Evolutionary conservation across 306 rosid genomes (phyloP).

Genomic region (Dalbergia cultrata): DNA sequence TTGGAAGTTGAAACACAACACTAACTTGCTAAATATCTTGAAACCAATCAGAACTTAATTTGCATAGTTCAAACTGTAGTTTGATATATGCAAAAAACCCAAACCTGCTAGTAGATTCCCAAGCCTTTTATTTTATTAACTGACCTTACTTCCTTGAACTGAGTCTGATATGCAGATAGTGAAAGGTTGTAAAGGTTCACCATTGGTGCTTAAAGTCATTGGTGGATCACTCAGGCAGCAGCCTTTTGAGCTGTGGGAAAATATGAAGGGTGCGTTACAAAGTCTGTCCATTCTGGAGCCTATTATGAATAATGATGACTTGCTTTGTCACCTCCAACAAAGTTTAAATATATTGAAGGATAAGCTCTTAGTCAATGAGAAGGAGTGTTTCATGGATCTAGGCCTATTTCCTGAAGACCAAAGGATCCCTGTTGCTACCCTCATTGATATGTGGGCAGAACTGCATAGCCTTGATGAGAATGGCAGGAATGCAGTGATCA

Average conservation of each 20-base stretch:
- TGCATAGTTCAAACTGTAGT: too few relatives aligned
- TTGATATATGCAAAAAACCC: too few relatives aligned
- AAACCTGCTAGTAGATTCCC: too few relatives aligned
- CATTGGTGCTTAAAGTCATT: slow-evolving; percentile 62
- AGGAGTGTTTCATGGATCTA: slow-evolving; percentile 74
- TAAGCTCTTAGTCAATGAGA: slow-evolving; percentile 41
- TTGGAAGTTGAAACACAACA: too few relatives aligned
- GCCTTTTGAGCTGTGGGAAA: slow-evolving; percentile 58
- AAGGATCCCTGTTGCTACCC: slow-evolving; percentile 63
- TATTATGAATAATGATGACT: background rate
- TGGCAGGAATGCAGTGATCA: slow-evolving; percentile 53
- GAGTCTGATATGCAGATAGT: slow-evolving; percentile 59
- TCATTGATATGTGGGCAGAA: slow-evolving; percentile 74
- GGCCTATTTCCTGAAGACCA: slow-evolving; percentile 78
- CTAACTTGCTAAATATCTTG: too few relatives aligned
- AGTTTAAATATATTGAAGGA: slow-evolving; percentile 63
- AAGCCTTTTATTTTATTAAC: background rate
- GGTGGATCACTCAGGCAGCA: slow-evolving; percentile 60
- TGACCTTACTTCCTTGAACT: slow-evolving; percentile 17
- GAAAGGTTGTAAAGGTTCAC: slow-evolving; percentile 62
- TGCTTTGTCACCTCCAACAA: slow-evolving; percentile 59
- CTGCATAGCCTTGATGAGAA: slow-evolving; percentile 53
- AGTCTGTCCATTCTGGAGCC: slow-evolving; percentile 54
- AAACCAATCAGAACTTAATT: too few relatives aligned
- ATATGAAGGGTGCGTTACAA: slow-evolving; percentile 45